Base-by-base conservation (phyloP, 202 grass and related monocot species). In the Brachypodium distachyon region DNA sequence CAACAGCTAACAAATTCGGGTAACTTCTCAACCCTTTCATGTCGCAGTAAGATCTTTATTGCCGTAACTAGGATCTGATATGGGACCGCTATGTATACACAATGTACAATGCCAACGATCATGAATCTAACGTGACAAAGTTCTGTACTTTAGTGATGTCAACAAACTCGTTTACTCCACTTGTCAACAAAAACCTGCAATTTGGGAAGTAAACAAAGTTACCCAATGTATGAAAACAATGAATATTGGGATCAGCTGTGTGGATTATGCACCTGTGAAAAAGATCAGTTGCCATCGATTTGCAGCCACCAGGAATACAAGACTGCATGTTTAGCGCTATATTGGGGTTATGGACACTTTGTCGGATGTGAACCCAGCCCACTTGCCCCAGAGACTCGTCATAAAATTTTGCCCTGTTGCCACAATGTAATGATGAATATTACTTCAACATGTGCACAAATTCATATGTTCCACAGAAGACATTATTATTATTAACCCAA, bases 291-390 rank as follows among this genome's bases (percentile, higher is more conserved):
- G 82, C 79, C 70, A 88, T 90, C 69, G 73, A 83, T 84, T 84
- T 75, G 68, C 90, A 97, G 11, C 90, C 90, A 73, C 83, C 87
- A 59, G 57, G 38, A 36, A 85, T 18, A 25, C 71, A 81, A 71
- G 90, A 90, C 47, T 97, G 90, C 76, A 93, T 80, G 66, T 90
- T 93, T 0, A 93, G 31, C 55, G 85, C 90, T 74, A 97, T 88
- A 40, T 97, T 93, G 6, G 90, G 90, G 63, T 93, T 91, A 50
- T 93, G 90, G 43, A 97, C 87, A 46, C 93, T 97, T 49, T 97
- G 93, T 50, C 87, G 79, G 47, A 97, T 54, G 32, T 97, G 93
- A 28, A 93, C 85, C 93, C 78, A 87, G 5, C 85, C 93, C 7
- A 84, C 1, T 43, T 58, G 46, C 10, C 77, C 79, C 28, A 85